Evolutionary conservation across 208 protist species (phyloP).

Genomic region (Trypanosoma platydactyli): DNA sequence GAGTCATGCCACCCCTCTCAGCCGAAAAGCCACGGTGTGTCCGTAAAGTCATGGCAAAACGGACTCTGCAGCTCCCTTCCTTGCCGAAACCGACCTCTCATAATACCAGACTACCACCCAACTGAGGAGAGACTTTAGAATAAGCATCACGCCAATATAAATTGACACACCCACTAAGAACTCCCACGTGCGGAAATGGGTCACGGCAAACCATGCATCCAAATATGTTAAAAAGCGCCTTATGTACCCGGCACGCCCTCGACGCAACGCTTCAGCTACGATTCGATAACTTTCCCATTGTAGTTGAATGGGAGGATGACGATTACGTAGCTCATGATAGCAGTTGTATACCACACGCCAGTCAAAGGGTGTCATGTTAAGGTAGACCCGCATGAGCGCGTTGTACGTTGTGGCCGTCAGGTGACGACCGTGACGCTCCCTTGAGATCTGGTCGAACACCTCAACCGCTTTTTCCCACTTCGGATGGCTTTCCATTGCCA

Average conservation of each 20-base stretch:
- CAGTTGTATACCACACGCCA: constrained; percentile 91
- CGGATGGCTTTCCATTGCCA: constrained; percentile 64
- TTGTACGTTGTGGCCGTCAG: constrained; percentile 80
- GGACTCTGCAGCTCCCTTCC: constrained; percentile 18
- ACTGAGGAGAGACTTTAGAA: constrained; percentile 51
- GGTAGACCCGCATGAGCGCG: constrained; percentile 81
- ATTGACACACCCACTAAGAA: constrained; percentile 54
- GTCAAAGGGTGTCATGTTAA: constrained; percentile 89
- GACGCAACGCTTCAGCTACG: constrained; percentile 60
- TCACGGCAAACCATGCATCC: constrained; percentile 81
- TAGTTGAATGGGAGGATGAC: constrained; percentile 63
- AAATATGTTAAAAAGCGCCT: constrained; percentile 68
- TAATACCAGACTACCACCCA: constrained; percentile 43
- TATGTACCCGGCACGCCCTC: constrained; percentile 60
- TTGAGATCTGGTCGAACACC: constrained; percentile 80
- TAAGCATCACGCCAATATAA: constrained; percentile 53
- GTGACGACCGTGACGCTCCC: constrained; percentile 35
- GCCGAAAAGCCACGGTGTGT: too few species aligned
- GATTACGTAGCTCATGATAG: constrained; percentile 78
- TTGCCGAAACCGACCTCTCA: constrained; percentile 12
- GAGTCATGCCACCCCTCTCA: too few species aligned
- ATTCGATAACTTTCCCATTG: constrained; percentile 84
- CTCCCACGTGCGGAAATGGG: constrained; percentile 50
- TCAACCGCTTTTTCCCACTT: constrained; percentile 80
- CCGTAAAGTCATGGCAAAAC: constrained; percentile 5